Base-by-base conservation (phyloP, 129 eudicot genomes). In the Tagetes erecta region DNA sequence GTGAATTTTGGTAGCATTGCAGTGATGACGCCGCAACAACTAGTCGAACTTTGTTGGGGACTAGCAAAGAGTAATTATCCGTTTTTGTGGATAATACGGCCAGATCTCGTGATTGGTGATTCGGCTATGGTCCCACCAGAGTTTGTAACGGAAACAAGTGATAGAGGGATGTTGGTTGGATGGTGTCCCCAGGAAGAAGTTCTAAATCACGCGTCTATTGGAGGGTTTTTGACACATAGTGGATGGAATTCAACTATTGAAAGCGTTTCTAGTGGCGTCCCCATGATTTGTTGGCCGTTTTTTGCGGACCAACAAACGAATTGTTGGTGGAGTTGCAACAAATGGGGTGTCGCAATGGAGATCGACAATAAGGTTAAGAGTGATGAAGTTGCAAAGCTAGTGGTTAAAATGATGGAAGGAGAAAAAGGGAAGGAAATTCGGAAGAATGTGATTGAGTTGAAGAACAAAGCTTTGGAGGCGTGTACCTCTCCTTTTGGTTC, bases 201-300 rank as follows among this genome's bases (percentile, higher is more conserved):
- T 58, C 35, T 81, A 12, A 69, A 47, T 13, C 81, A 80, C 35
- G 47, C 41, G 0, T 80, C 83, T 38, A 58, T 80, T 1, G 80
- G 79, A 27, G 80, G 75, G n/a, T 80, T 58, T 58, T 38, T 80
- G 47, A 80, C 83, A 0, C 83, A 80, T 9, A 35, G 74, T 12
- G 79, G 83, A 66, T 79, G 83, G 83, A 79, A 79, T 36, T 79
- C 78, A 6, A 79, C 78, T 2, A 20, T 79, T 2, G 79, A 80
- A 56, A 66, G 83, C 34, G 73, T 79, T 44, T 72, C 74, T n/a
- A 35, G 42, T 36, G 80, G 83, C 20, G 71, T 67, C 0, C 83
- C 83, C 5, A 80, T 80, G 83, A 73, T 80, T 46, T 80, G 76
- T 67, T 73, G 83, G 83, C 83, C 83, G 0, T 80, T 80, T 74